Conservation (phyloP, 2,329 filamentous ascomycete species). For the Phialophora macrospora region DNA sequence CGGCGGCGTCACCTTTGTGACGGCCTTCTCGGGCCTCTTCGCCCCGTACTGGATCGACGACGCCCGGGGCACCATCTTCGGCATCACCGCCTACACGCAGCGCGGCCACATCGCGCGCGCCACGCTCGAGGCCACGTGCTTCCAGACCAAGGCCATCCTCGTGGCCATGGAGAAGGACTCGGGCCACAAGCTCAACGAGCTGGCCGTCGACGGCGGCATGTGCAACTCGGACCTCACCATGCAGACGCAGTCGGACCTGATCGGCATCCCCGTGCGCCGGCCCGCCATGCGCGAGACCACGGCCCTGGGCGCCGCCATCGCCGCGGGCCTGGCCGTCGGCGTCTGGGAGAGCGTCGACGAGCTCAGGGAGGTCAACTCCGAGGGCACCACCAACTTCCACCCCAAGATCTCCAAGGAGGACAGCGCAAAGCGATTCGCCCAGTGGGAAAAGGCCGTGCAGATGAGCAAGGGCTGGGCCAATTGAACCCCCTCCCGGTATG, state of each 20-base stretch:
- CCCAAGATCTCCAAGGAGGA: conserved; percentile 66
- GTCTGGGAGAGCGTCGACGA: conserved; percentile 79
- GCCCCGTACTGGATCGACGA: conserved; percentile 96
- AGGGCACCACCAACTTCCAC: conserved; percentile 71
- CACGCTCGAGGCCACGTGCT: conserved; percentile 88
- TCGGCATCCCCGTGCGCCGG: conserved; percentile 79
- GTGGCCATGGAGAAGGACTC: conserved; percentile 90
- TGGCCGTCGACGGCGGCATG: conserved; percentile 88
- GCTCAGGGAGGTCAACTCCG: conserved; percentile 72
- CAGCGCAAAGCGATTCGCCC: conserved; percentile 67
- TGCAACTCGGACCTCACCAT: conserved; percentile 87
- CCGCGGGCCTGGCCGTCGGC: conserved; percentile 80
- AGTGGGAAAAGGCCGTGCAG: conserved; percentile 77
- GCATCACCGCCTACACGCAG: conserved; percentile 82
- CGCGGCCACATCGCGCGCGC: conserved; percentile 86
- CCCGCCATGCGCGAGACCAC: conserved; percentile 91
- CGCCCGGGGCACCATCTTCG: conserved; percentile 85
- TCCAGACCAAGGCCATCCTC: conserved; percentile 89
- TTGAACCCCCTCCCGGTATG: neutral
- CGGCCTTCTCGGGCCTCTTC: conserved; percentile 87
- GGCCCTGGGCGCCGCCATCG: conserved; percentile 83
- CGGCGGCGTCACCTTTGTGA: conserved; percentile 84
- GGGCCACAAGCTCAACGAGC: conserved; percentile 71
- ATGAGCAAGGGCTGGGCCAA: conserved; percentile 60
- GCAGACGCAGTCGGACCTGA: conserved; percentile 83